A percentile compares a stretch with the other conserved stretches of the same genome.
phyloP scores from a whole-genome alignment of 2,329 filamentous ascomycete species.

The Decorospora gaudefroyi region DNA sequence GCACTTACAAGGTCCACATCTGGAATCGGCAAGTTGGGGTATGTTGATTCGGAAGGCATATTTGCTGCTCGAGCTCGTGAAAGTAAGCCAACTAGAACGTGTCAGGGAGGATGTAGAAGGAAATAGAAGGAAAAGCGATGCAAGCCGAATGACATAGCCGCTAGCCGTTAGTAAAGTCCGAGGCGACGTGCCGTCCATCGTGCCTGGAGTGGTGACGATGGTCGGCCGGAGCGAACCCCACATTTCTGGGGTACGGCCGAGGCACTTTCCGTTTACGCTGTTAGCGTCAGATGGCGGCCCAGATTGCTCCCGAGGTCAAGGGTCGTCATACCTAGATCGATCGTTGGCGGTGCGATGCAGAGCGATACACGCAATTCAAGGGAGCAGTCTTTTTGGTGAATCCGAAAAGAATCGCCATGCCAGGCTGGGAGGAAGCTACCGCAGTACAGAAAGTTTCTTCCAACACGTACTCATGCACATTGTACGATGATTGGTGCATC shows the following conservation, averaged over 20 bases:
- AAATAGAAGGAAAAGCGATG: constrained; percentile 11
- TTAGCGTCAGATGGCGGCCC: constrained; percentile 17
- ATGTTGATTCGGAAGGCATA: constrained; percentile 75
- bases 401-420: constrained; percentile 30
- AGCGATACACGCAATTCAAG: too few relatives aligned
- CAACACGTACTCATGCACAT: constrained; percentile 62
- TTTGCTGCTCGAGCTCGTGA: constrained; percentile 16
- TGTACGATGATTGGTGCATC: constrained; percentile 66
- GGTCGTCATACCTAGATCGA: neutral
- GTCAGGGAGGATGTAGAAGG: constrained; percentile 7
- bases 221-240: constrained; percentile 21
- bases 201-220: constrained; percentile 25
- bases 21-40: constrained; percentile 69
- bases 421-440: constrained; percentile 55
- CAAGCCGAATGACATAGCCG: constrained; percentile 13
- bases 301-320: constrained; percentile 29
- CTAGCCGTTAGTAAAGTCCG: constrained; percentile 12
- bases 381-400: neutral
- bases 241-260: constrained; percentile 22
- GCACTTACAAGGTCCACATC: constrained; percentile 63
- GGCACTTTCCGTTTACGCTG: constrained; percentile 23
- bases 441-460: constrained; percentile 55
- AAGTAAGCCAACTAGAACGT: neutral
- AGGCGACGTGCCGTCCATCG: constrained; percentile 15
- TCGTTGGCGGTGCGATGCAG: neutral